Evolutionary conservation across 148 eudicot genomes (phyloP).

Genomic region (Drosera capensis): DNA sequence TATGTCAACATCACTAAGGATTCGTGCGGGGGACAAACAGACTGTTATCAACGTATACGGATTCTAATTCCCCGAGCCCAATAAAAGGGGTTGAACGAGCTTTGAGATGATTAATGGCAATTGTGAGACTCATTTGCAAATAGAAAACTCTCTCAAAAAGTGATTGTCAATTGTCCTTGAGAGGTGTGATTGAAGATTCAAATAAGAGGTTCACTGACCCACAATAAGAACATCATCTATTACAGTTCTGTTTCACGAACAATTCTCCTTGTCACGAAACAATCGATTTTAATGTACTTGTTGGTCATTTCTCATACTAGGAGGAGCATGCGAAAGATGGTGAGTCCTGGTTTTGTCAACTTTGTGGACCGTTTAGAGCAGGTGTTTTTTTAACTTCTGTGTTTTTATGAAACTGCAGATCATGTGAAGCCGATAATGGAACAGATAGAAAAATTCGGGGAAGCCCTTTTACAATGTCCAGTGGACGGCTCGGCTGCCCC

Average conservation of each 20-base stretch:
- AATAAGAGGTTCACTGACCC: too few species aligned
- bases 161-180: too few species aligned
- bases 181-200: too few species aligned
- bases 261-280: conserved; percentile 91
- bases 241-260: conserved; percentile 70
- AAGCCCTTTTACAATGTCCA: conserved; percentile 84
- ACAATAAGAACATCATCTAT: too few species aligned
- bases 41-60: too few species aligned
- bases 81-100: too few species aligned
- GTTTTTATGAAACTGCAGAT: conserved; percentile 48
- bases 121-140: too few species aligned
- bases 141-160: too few species aligned
- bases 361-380: neutral
- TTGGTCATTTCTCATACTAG: conserved; percentile 49
- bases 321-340: conserved; percentile 98
- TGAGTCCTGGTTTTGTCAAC: conserved; percentile 12
- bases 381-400: conserved; percentile 2
- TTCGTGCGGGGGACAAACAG: too few species aligned
- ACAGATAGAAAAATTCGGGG: conserved; percentile 65
- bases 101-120: too few species aligned
- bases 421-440: conserved; percentile 79
- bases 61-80: too few species aligned
- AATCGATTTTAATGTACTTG: conserved; percentile 78
- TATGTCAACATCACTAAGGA: too few species aligned
- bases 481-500: conserved; percentile 88